Evolutionary conservation across 805 yeast species (phyloP).

Genomic region (Yamadazyma sp.): DNA sequence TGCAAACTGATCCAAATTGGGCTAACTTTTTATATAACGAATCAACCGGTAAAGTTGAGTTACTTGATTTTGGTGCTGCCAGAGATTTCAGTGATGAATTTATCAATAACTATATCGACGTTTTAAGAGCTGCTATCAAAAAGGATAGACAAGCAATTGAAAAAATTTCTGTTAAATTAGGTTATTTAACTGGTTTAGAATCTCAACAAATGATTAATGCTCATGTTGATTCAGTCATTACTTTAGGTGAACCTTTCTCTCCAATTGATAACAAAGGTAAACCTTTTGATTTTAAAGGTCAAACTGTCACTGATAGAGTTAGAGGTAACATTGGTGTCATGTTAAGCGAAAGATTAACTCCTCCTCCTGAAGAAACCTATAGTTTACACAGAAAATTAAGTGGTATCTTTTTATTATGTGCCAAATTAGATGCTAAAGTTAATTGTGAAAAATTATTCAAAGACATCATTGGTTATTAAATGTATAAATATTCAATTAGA

Average conservation of each 20-base stretch:
- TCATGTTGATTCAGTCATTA: conserved; percentile 86
- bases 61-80: conserved; percentile 95
- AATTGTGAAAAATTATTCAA: conserved; percentile 76
- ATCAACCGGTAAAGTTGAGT: conserved; percentile 68
- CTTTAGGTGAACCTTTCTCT: conserved; percentile 89
- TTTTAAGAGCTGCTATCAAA: conserved; percentile 71
- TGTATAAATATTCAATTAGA: background rate
- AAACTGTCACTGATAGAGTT: conserved; percentile 92
- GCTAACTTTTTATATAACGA: conserved; percentile 89
- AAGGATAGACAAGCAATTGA: conserved; percentile 65
- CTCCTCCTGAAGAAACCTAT: conserved; percentile 98
- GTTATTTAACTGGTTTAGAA: conserved; percentile 90
- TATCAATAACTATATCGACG: conserved; percentile 61
- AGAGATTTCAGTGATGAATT: conserved; percentile 72
- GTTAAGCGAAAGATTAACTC: conserved; percentile 88
- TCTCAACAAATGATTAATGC: conserved; percentile 85
- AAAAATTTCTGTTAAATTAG: conserved; percentile 65
- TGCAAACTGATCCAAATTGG: conserved; percentile 99
- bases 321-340: conserved; percentile 82
- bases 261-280: conserved; percentile 45
- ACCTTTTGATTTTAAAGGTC: conserved; percentile 70
- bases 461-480: conserved; percentile 62
- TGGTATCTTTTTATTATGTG: conserved; percentile 89
- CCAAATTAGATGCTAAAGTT: conserved; percentile 77
- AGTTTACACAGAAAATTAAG: conserved; percentile 93